Base-by-base conservation (phyloP, 2,329 filamentous ascomycete species). In the Sporothrix phasma region DNA sequence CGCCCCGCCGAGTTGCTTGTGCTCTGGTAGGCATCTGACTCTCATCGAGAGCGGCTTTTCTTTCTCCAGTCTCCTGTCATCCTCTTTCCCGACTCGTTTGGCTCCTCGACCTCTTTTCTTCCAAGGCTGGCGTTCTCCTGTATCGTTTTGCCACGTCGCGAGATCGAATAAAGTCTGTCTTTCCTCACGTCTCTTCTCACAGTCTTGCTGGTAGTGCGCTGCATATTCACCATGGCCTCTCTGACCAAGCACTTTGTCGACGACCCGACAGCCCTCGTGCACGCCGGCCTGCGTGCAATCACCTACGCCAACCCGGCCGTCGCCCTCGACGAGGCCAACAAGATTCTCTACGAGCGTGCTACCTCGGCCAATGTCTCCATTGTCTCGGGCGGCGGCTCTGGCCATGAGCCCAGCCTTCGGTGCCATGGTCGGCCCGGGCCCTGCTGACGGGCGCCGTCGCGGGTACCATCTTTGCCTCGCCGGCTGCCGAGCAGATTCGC, bases 341-440 rank as follows among this genome's bases (percentile, higher is more conserved):
- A 96, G 75, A 88, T 95, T 70, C 77, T 96, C 71, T 96, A 94
- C 78, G 58, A 69, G 69, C 62, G 34, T 7, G 70, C 70, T 65
- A 71, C 78, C 74, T 75, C 76, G 66, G 69, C 79, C n/a, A 74
- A 90, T 71, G 91, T 96, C 51, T 90, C 90, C 64, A 81, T 97
- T 71, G 65, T 97, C 69, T 92, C 89, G 2, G 93, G 93, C 68
- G 93, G 93, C 68, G 93, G 93, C 63, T 89, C 88, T 22, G 92
- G 92, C 69, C 92, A 97, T 73, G 92, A 97, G 73, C 92, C 92
- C 26, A 89, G 88, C 66, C n/a, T 96, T 96, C 73, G 86, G 87
- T 1, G 88, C 85, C 65, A 94, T 92, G 76, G 92, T 97, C 15
- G 92, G 92, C 26, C 80, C 82, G 10, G 92, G 92, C 56, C n/a